Evolutionary conservation across 106 monocot genomes (phyloP).

Genomic region (Dendrobium officinale): DNA sequence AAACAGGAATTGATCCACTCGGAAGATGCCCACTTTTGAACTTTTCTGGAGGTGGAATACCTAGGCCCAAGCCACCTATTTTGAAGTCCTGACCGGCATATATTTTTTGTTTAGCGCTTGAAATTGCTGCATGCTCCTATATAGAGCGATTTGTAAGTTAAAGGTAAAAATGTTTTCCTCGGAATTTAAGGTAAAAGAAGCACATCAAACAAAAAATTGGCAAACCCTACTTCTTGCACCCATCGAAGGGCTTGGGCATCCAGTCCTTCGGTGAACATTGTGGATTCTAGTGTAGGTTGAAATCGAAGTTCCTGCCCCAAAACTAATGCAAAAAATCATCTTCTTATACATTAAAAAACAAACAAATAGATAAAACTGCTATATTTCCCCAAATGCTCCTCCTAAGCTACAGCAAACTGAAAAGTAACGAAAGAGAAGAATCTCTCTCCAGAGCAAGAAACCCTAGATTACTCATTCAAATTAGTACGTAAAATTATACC

Average conservation of each 20-base stretch:
- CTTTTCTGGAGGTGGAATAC: constrained; percentile 3
- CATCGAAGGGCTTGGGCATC: constrained; percentile 1
- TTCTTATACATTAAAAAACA: not conserved
- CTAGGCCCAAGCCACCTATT: not conserved
- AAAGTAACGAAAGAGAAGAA: not conserved
- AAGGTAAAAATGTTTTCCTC: not conserved
- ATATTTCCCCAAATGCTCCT: no score
- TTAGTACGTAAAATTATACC: not conserved
- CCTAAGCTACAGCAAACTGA: not conserved
- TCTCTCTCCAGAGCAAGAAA: not conserved
- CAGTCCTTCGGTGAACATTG: constrained; percentile 6
- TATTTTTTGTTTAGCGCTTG: not conserved
- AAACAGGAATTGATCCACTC: not conserved
- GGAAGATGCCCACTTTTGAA: constrained; percentile 6
- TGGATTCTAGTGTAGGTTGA: not conserved
- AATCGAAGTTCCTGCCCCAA: not conserved
- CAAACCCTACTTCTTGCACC: constrained; percentile 3
- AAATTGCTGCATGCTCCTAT: not conserved
- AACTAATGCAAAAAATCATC: not conserved
- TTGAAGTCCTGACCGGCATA: not conserved
- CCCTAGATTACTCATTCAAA: not conserved
- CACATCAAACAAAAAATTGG: not conserved
- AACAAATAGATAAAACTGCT: not conserved
- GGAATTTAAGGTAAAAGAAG: not conserved
- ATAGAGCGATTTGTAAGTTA: not conserved